phyloP scores from a whole-genome alignment of 2,329 filamentous ascomycete species.

The Phyllosticta ampelicida region DNA sequence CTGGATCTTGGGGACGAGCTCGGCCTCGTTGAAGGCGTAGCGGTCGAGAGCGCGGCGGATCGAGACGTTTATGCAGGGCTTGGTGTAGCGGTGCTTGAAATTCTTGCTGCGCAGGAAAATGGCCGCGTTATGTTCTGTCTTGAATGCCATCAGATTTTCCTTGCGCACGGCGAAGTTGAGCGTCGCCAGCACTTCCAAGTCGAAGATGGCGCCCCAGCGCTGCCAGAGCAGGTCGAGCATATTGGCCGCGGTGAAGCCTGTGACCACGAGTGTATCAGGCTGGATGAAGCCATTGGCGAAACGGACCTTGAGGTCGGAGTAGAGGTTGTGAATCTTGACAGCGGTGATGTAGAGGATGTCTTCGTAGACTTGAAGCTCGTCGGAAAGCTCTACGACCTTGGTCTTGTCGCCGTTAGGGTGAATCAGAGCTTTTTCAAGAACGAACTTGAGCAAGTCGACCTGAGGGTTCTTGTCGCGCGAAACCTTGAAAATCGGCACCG shows the following conservation, averaged over 20 bases:
- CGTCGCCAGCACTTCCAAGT: background rate
- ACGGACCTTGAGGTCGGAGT: background rate
- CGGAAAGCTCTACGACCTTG: background rate
- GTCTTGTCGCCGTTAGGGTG: background rate
- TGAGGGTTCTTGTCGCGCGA: background rate
- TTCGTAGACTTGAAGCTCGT: conserved; percentile 3
- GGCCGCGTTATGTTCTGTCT: background rate
- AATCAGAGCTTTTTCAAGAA: background rate
- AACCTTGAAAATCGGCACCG: background rate
- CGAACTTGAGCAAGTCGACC: background rate
- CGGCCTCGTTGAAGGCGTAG: background rate
- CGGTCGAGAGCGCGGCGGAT: conserved; percentile 1
- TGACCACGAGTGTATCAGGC: background rate
- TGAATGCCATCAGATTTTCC: conserved; percentile 1
- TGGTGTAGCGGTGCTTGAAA: background rate
- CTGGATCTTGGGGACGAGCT: background rate
- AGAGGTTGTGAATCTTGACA: background rate
- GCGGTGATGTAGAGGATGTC: background rate
- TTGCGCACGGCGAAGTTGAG: conserved; percentile 4
- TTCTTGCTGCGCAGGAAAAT: background rate
- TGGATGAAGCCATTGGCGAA: background rate
- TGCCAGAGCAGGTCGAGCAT: background rate
- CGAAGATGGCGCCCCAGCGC: background rate
- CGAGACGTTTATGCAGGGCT: background rate
- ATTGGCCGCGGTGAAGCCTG: background rate